Evolutionary conservation across 169 alveolate species (phyloP).

Genomic region (Eimeria sp.): DNA sequence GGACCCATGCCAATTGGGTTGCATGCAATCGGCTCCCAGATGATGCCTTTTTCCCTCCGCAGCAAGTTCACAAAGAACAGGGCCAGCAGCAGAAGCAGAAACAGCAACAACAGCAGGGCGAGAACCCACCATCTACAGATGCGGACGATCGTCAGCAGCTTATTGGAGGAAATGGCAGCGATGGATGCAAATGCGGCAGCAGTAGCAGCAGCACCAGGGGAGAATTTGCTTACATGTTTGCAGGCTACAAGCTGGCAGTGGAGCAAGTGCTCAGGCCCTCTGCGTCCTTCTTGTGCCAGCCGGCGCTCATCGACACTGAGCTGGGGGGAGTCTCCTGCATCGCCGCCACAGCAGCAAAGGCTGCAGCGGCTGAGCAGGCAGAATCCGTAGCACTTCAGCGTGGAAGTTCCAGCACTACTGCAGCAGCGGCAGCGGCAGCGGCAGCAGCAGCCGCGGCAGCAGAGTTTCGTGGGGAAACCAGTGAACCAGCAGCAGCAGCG

Average conservation of each 20-base stretch:
- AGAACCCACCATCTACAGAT: background rate
- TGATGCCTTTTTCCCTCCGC: conserved; percentile 67
- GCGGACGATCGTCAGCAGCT: background rate
- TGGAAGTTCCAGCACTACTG: background rate
- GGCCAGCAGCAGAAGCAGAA: conserved; percentile 19
- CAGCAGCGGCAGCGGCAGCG: background rate
- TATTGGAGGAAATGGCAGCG: background rate
- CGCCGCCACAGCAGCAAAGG: background rate
- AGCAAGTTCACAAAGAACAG: background rate
- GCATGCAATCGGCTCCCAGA: conserved; percentile 52
- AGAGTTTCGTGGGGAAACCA: background rate
- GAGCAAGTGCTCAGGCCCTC: conserved; percentile 34
- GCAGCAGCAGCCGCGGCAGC: conserved; percentile 42
- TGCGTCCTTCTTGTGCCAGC: conserved; percentile 9
- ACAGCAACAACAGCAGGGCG: background rate
- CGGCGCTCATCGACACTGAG: background rate
- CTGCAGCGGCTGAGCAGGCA: background rate
- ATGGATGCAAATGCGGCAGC: background rate
- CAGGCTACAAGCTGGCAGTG: conserved; percentile 15
- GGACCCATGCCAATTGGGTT: conserved; percentile 45
- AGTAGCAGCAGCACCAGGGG: conserved; percentile 10
- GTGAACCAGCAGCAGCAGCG: background rate
- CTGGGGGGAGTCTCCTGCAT: conserved; percentile 3
- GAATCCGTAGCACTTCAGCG: conserved; percentile 17
- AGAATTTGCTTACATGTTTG: background rate